Conservation (phyloP, 306 rosid genomes). For the Argentina anserina region DNA sequence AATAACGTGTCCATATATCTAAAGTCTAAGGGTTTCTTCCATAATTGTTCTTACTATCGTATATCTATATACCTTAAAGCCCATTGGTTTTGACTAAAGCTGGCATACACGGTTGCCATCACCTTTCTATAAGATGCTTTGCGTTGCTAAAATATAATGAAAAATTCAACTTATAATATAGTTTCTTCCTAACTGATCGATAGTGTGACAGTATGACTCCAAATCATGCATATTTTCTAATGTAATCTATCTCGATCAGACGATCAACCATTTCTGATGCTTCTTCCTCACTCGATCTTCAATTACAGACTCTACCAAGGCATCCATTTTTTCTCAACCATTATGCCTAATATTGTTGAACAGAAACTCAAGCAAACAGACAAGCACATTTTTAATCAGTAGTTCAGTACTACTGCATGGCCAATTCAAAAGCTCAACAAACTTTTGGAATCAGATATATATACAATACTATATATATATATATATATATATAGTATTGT, state of each 20-base stretch:
- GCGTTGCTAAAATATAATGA: neutral
- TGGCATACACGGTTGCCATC: neutral
- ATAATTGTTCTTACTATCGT: neutral
- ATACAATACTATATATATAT: neutral
- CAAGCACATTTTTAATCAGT: neutral
- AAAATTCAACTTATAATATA: neutral
- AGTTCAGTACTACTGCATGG: neutral
- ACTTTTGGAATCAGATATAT: neutral
- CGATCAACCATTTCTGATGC: slow-evolving; percentile 9
- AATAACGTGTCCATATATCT: slow-evolving; percentile 19
- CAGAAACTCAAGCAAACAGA: neutral
- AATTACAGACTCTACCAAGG: neutral
- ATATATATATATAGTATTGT: too few species aligned
- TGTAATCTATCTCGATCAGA: slow-evolving; percentile 1
- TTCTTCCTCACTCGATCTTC: slow-evolving; percentile 23
- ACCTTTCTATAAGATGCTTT: slow-evolving; percentile 4
- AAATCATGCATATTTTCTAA: neutral
- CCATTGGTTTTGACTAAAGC: slow-evolving; percentile 12
- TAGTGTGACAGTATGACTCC: slow-evolving; percentile 12
- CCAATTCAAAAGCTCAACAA: neutral
- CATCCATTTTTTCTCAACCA: slow-evolving; percentile 43
- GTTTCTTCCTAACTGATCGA: slow-evolving; percentile 24
- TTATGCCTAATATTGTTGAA: slow-evolving; percentile 30
- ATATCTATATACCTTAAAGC: neutral
- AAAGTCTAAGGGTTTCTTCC: neutral